phyloP scores from a whole-genome alignment of 106 monocot species.

The Dendrobium catenatum region DNA sequence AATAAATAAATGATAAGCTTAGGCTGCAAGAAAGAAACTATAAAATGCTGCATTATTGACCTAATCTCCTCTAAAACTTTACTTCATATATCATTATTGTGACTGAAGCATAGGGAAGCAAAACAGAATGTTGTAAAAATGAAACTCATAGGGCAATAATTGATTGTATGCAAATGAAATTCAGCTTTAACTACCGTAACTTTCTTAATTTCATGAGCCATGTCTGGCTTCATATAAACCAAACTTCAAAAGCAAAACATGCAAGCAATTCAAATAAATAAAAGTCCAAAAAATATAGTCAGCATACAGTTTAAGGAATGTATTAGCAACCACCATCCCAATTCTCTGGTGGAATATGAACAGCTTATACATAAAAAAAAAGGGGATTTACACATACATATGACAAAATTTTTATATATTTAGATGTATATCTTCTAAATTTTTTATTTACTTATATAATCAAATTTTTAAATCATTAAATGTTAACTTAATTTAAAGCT shows the following conservation, averaged over 20 bases:
- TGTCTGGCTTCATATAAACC: neutral
- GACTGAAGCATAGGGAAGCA: neutral
- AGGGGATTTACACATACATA: no score
- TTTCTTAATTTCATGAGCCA: neutral
- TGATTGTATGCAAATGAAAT: neutral
- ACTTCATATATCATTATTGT: neutral
- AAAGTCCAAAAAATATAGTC: neutral
- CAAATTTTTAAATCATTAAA: no score
- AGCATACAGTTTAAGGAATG: no score
- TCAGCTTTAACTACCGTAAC: neutral
- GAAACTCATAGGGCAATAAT: neutral
- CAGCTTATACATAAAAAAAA: neutral
- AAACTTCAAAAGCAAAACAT: neutral
- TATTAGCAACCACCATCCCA: neutral
- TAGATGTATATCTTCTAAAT: no score
- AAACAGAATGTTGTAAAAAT: neutral
- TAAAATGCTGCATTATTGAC: neutral
- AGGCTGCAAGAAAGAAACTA: neutral
- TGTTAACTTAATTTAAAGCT: no score
- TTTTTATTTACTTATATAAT: no score
- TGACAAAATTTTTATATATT: no score
- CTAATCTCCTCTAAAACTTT: no score
- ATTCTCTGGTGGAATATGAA: neutral
- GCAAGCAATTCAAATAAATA: neutral
- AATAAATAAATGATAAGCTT: neutral